Conservation (phyloP, 2,329 filamentous ascomycete genomes). For the Boeremia lycopersici region DNA sequence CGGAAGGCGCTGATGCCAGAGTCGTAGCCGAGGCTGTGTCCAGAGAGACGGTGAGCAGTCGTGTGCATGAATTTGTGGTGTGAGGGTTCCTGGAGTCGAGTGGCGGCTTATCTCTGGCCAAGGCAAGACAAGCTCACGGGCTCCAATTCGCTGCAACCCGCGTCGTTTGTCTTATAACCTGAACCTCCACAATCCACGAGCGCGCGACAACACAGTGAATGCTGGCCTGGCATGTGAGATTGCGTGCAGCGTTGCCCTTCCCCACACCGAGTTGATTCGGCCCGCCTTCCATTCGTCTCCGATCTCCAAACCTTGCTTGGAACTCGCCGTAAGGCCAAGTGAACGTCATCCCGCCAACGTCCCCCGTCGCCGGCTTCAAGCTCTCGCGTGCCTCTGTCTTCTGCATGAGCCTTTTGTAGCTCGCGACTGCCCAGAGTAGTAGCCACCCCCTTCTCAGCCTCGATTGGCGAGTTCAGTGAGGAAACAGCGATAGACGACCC, state of each 20-base stretch:
- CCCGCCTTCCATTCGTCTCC: slow-evolving; percentile 12
- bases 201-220: slow-evolving; percentile 10
- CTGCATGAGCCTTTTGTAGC: slow-evolving; percentile 5
- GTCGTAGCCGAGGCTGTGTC: slow-evolving; percentile 1
- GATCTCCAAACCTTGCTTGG: slow-evolving; percentile 18
- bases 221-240: slow-evolving; percentile 16
- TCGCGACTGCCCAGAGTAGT: slow-evolving; percentile 19
- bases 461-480: slow-evolving; percentile 1
- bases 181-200: slow-evolving; percentile 13
- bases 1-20: background rate
- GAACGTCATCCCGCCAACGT: slow-evolving; percentile 19
- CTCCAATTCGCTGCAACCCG: slow-evolving; percentile 12
- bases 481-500: slow-evolving; percentile 12
- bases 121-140: slow-evolving; percentile 15
- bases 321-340: slow-evolving; percentile 9
- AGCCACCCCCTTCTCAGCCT: slow-evolving; percentile 12
- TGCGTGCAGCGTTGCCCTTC: slow-evolving; percentile 8
- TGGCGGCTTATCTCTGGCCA: slow-evolving; percentile 17
- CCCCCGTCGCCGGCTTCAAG: slow-evolving; percentile 7
- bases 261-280: slow-evolving; percentile 13
- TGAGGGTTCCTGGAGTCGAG: slow-evolving; percentile 10
- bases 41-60: background rate
- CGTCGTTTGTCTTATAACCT: slow-evolving; percentile 16
- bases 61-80: slow-evolving; percentile 5
- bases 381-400: slow-evolving; percentile 5